Percentiles rank a stretch among this genome's conserved stretches.
Conservation (phyloP, 495 filamentous ascomycete species). For the Friedmanniomyces endolithicus region DNA sequence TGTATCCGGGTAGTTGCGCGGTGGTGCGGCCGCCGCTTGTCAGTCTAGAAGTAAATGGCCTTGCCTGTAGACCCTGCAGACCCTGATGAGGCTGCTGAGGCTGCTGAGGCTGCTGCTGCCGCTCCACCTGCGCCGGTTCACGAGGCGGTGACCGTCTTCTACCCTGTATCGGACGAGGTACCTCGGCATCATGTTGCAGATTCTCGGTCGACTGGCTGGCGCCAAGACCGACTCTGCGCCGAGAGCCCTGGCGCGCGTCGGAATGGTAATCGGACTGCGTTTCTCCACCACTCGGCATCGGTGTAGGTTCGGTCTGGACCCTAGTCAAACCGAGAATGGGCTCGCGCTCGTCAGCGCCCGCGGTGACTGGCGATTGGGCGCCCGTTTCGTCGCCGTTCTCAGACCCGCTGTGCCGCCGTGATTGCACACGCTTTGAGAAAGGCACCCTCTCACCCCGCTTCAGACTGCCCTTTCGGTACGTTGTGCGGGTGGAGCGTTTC, state of each 20-base stretch:
- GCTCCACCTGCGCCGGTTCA: background rate
- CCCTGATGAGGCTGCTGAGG: background rate
- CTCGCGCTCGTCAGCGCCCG: conserved; percentile 32
- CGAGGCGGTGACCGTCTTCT: background rate
- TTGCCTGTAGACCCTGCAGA: conserved; percentile 14
- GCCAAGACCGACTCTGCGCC: conserved; percentile 1
- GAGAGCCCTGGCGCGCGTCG: background rate
- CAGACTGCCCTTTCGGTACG: conserved; percentile 78
- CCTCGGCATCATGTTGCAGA: background rate
- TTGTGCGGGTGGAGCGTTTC: conserved; percentile 79
- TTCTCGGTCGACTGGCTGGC: conserved; percentile 5
- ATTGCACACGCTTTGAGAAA: conserved; percentile 55
- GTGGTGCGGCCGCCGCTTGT: conserved; percentile 32
- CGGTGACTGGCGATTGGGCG: conserved; percentile 32
- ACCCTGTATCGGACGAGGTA: background rate
- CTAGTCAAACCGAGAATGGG: conserved; percentile 43
- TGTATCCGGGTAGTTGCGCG: conserved; percentile 30
- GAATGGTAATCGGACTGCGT: background rate
- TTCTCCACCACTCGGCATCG: conserved; percentile 18
- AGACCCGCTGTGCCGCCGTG: conserved; percentile 9
- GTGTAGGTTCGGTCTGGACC: conserved; percentile 65
- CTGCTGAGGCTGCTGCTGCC: conserved; percentile 4
- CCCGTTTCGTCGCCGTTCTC: conserved; percentile 40
- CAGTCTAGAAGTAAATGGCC: conserved; percentile 31
- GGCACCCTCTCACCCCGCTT: conserved; percentile 64